Base-by-base conservation (phyloP, 495 filamentous ascomycete genomes). In the Bathelium albidoporum region DNA sequence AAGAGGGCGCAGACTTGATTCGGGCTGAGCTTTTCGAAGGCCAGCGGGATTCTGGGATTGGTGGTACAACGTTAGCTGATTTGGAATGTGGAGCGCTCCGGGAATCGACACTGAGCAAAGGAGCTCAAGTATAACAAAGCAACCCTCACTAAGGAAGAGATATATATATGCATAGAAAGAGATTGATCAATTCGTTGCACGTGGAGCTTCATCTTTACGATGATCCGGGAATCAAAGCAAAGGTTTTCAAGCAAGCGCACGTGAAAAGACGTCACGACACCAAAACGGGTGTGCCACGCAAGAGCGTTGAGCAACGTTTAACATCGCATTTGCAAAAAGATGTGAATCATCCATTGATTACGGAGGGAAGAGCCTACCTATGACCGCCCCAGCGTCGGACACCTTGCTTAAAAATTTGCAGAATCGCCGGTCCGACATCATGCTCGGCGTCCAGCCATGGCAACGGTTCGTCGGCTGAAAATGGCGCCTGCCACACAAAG, bases 391-490 rank as follows among this genome's bases (percentile, higher is more conserved):
- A 98, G 72, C 89, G 91, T 70, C 80, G 80, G 1, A 86, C 80
- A 1, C 94, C 94, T 70, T 97, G 92, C 73, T 96, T 98, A 80
- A 97, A 89, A 64, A 98, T 87, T 74, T 97, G 94, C 18, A 96
- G 80, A 18, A 98, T 84, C 0, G 94, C 88, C n/a, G 94, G 90
- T 2, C 94, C 94, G 5, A 97, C 87, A 66, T 98, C 94, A 70
- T 98, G 94, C 73, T 98, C 94, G 12, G 92, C 92, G 68, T 98
- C 94, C 18, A 98, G 81, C 90, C 93, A 98, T n/a, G 94, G 94
- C 29, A 98, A 79, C 20, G 87, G 86, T 32, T 86, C 86, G 64
- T 96, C 83, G 3, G 89, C 87, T 65, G 96, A 89, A 73, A 98
- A 98, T 1, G 94, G 94, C 0, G 94, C 95, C 68, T 87, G 87